Evolutionary conservation across 345 rosid species (phyloP).

Genomic region (Eucalyptus viminalis): DNA sequence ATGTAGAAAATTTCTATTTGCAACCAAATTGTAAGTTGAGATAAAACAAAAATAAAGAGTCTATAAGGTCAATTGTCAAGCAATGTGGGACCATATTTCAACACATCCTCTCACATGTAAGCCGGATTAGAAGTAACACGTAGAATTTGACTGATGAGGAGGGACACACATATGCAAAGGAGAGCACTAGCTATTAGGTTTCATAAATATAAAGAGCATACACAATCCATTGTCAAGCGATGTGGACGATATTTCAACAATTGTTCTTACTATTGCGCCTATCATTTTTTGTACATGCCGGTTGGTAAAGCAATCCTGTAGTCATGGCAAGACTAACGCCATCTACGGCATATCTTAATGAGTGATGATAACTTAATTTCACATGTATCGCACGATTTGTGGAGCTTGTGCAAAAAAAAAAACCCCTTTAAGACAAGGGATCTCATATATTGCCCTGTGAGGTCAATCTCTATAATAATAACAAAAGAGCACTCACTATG

Average conservation of each 20-base stretch:
- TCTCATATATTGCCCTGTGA: too few species aligned
- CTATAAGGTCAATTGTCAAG: too few species aligned
- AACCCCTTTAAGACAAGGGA: neutral
- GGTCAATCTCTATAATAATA: too few species aligned
- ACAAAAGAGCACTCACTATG: neutral
- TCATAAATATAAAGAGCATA: neutral
- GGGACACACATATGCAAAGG: neutral
- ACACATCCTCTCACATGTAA: neutral
- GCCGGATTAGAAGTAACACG: accelerated
- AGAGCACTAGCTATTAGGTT: neutral
- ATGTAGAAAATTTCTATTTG: neutral
- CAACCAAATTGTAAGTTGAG: too few species aligned
- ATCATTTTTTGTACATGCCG: neutral
- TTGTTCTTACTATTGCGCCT: neutral
- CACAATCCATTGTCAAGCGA: neutral
- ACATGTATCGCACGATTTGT: neutral
- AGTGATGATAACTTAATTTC: neutral
- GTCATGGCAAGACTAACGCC: neutral
- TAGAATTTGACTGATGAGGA: neutral
- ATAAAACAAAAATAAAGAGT: neutral
- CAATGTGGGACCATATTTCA: neutral
- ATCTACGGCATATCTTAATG: neutral
- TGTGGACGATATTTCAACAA: neutral
- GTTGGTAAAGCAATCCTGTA: neutral
- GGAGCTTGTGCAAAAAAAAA: too few species aligned